Base-by-base conservation (phyloP, 192 early-diverging fungal species). In the Coemansia sp. region DNA sequence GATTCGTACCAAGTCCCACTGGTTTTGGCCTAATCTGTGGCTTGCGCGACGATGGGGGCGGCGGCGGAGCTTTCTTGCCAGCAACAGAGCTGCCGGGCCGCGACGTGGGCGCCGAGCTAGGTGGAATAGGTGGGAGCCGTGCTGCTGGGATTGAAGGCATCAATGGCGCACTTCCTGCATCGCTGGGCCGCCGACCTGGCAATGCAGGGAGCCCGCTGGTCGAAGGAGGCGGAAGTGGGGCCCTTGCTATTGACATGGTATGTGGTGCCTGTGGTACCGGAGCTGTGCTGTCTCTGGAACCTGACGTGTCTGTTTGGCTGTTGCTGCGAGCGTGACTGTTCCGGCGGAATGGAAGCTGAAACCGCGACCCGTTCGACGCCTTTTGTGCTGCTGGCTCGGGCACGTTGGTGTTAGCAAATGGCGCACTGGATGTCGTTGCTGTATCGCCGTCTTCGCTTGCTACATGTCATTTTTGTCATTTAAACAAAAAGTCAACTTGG, bases 11-110 rank as follows among this genome's bases (percentile, higher is more conserved):
- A 27, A 81, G 62, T 2, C 71, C 71, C 5, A 60, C 31, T 11
- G 79, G 79, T 65, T 81, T 81, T 24, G 71, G 74, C 63, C 36
- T 62, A 27, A 81, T 76, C 65, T 64, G 63, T 10, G 79, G 79
- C 46, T 81, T 81, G 62, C 67, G 75, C 14, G 79, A 77, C 39
- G 70, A 59, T 19, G 79, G 74, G n/a, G 70, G 79, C 34, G 71
- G 65, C 3, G 77, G 79, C 29, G 79, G 79, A 39, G 74, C 70
- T 62, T 70, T 73, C 51, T 81, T 81, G 24, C 63, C 57, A 34
- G 70, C 53, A 35, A 74, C 29, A 9, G 74, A 75, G 64, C 71
- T 77, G 17, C 51, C 63, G 3, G 74, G 74, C 33, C 69, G 74
- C 42, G 73, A 62, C 3, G 61, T n/a, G 6, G 67, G 68, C 8